These are phyloP conservation scores for Senna tora DNA, from an alignment of 306 rosid genomes.

Conservation along the genomic window DNA sequence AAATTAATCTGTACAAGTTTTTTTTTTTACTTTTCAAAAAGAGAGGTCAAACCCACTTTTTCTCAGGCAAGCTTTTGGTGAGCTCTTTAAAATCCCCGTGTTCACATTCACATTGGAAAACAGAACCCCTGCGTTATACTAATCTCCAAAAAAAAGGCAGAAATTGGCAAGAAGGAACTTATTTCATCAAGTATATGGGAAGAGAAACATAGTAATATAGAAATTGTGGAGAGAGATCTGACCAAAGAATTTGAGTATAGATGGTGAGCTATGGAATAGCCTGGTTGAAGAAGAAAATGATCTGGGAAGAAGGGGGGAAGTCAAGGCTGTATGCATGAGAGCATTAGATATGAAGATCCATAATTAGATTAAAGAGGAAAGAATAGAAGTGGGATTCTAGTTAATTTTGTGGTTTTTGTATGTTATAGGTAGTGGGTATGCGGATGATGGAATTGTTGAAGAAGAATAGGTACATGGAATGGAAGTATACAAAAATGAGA, in stretches of 20 bases:
- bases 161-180: conserved; percentile 28
- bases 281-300: conserved; percentile 38
- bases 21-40: conserved; percentile 8
- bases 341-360: conserved; percentile 68
- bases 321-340: conserved; percentile 32
- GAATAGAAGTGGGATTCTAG: conserved; percentile 33
- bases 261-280: conserved; percentile 3
- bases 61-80: conserved; percentile 39
- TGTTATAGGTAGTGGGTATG: conserved; percentile 9
- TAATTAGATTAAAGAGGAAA: conserved; percentile 2
- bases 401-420: neutral
- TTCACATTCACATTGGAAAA: conserved; percentile 50
- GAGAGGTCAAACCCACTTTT: conserved; percentile 49
- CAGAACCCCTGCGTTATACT: conserved; percentile 9
- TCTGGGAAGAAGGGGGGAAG: conserved; percentile 34
- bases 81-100: conserved; percentile 41
- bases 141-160: conserved; percentile 31
- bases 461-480: conserved; percentile 34
- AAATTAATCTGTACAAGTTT: neutral
- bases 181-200: neutral
- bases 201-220: neutral
- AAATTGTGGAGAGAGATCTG: conserved; percentile 23
- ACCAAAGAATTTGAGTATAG: conserved; percentile 29
- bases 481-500: conserved; percentile 24
- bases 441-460: conserved; percentile 30